Evolutionary conservation across 192 early-diverging fungal species (phyloP).

Genomic region (Linnemannia elongata): DNA sequence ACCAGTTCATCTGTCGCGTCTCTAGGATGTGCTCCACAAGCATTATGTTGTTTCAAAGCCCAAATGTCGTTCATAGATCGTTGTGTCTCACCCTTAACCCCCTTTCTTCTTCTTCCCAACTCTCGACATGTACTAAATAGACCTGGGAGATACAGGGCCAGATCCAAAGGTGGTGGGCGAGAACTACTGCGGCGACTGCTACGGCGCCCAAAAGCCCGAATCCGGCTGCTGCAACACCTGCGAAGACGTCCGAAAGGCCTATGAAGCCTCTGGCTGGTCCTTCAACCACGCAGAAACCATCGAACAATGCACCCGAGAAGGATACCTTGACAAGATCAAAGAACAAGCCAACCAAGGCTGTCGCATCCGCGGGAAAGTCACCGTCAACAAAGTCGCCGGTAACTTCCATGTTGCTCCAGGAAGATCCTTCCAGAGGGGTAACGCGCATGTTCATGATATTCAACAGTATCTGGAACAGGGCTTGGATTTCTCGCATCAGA

Average conservation of each 20-base stretch:
- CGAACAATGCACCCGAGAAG: conserved; percentile 92
- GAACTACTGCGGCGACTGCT: conserved; percentile 88
- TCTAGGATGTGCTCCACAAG: neutral
- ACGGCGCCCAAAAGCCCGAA: conserved; percentile 77
- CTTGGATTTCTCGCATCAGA: conserved; percentile 85
- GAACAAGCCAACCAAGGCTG: conserved; percentile 91
- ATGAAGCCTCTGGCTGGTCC: conserved; percentile 83
- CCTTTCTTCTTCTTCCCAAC: neutral
- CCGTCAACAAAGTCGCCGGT: conserved; percentile 92
- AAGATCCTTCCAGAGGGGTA: conserved; percentile 74
- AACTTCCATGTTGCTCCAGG: conserved; percentile 95
- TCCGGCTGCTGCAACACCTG: conserved; percentile 94
- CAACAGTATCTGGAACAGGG: conserved; percentile 66
- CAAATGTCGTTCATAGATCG: neutral
- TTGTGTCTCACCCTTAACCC: neutral
- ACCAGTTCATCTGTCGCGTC: neutral
- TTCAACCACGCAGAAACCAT: conserved; percentile 78
- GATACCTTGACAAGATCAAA: conserved; percentile 78
- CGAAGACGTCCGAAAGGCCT: conserved; percentile 88
- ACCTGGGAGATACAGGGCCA: conserved; percentile 57
- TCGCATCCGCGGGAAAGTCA: conserved; percentile 79
- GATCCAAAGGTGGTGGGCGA: conserved; percentile 34
- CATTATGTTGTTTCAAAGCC: neutral
- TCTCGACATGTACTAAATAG: conserved; percentile 38
- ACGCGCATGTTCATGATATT: conserved; percentile 86